Conservation (phyloP, 2,329 filamentous ascomycete genomes). For the Canariomyces notabilis region DNA sequence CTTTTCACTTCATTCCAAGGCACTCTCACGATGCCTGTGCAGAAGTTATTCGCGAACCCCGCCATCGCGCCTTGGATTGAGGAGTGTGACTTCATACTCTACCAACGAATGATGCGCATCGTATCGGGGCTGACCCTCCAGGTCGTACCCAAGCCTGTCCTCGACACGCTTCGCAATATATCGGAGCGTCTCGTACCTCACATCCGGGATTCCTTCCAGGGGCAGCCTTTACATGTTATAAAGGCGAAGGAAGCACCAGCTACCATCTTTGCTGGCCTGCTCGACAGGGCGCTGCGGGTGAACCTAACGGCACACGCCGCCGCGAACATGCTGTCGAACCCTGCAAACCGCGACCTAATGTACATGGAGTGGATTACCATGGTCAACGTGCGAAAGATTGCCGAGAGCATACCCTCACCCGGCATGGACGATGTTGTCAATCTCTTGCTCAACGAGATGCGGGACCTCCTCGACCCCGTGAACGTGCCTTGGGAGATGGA, state of each 20-base stretch:
- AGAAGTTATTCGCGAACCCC: constrained; percentile 80
- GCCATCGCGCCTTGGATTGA: constrained; percentile 88
- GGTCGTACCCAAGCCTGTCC: constrained; percentile 80
- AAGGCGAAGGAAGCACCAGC: constrained; percentile 84
- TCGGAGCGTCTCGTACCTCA: constrained; percentile 75
- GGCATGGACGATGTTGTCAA: constrained; percentile 64
- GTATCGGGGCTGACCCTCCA: constrained; percentile 84
- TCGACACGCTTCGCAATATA: constrained; percentile 83
- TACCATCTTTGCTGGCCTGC: constrained; percentile 76
- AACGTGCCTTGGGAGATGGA: constrained; percentile 62
- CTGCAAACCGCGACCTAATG: constrained; percentile 90
- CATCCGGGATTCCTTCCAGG: constrained; percentile 78
- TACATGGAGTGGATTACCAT: constrained; percentile 81
- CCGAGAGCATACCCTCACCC: constrained; percentile 56
- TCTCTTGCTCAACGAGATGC: constrained; percentile 61
- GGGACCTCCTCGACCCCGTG: constrained; percentile 64
- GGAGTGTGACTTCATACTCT: constrained; percentile 91
- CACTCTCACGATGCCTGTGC: constrained; percentile 91
- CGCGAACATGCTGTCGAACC: constrained; percentile 84
- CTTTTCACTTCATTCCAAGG: constrained; percentile 93
- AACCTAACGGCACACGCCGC: constrained; percentile 92
- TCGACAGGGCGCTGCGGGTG: constrained; percentile 83
- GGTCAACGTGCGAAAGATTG: constrained; percentile 58
- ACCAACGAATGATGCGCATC: constrained; percentile 94
- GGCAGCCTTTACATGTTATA: constrained; percentile 79